phyloP scores from a whole-genome alignment of 1,139 yeast species.

The Pichia sp. region DNA sequence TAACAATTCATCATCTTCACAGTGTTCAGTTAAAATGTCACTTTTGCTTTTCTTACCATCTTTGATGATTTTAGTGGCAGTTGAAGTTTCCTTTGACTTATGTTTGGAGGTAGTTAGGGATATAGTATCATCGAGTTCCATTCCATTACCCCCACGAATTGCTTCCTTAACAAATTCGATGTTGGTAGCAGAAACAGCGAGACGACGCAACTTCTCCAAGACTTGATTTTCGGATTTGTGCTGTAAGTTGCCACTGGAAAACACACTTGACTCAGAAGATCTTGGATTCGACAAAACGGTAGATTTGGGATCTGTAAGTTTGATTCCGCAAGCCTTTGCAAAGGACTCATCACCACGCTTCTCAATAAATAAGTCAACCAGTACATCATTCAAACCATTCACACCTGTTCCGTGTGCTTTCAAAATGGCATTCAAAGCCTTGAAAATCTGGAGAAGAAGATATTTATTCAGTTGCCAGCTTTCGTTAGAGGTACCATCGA shows the following conservation, averaged over 20 bases:
- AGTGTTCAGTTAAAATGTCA: slow-evolving; percentile 8
- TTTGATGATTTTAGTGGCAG: background rate
- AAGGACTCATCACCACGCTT: slow-evolving; percentile 13
- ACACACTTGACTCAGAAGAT: slow-evolving; percentile 2
- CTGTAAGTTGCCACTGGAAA: background rate
- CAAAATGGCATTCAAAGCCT: slow-evolving; percentile 24
- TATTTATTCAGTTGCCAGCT: slow-evolving; percentile 24
- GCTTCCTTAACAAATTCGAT: slow-evolving; percentile 9
- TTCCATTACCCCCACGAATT: background rate
- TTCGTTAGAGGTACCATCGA: slow-evolving; percentile 24
- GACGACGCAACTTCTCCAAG: slow-evolving; percentile 7
- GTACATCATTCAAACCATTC: slow-evolving; percentile 14
- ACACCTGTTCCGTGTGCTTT: slow-evolving; percentile 18
- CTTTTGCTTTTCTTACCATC: background rate
- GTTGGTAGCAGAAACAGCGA: slow-evolving; percentile 12
- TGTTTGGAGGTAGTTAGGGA: background rate
- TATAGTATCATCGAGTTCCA: background rate
- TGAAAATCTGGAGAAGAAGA: slow-evolving; percentile 26
- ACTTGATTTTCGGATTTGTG: slow-evolving; percentile 1
- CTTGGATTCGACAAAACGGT: background rate
- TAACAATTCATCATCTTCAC: slow-evolving; percentile 12
- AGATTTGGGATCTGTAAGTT: background rate
- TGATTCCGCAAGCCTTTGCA: slow-evolving; percentile 5
- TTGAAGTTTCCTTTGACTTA: background rate
- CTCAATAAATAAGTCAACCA: slow-evolving; percentile 19